These are phyloP conservation scores for Aquilaria yunnanensis DNA, from an alignment of 345 rosid genomes.

Conservation along the genomic window DNA sequence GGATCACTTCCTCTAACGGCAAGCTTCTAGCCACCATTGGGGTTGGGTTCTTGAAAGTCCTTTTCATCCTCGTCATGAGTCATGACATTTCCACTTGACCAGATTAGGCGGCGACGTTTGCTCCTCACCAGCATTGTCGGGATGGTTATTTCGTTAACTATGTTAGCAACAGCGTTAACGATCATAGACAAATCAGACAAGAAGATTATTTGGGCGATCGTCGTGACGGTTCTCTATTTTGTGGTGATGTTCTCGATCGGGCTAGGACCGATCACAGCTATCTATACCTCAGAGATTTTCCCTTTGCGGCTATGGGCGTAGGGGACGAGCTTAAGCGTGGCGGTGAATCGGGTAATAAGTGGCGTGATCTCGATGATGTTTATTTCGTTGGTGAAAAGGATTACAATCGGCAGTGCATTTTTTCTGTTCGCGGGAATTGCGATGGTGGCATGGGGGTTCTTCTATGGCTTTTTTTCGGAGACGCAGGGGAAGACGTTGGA, in stretches of 20 bases:
- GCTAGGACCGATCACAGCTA: slow-evolving; percentile 23
- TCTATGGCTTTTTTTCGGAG: slow-evolving; percentile 3
- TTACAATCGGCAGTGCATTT: slow-evolving; percentile 20
- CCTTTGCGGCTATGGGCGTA: slow-evolving; percentile 13
- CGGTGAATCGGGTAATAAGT: slow-evolving; percentile 14
- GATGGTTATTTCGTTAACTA: slow-evolving; percentile 3
- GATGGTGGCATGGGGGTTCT: slow-evolving; percentile 10
- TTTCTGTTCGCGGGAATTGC: slow-evolving; percentile 17
- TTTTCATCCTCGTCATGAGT: slow-evolving; percentile 8
- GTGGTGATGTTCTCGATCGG: slow-evolving; percentile 22
- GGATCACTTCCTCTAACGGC: slow-evolving; percentile 1
- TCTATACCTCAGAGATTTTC: slow-evolving; percentile 25
- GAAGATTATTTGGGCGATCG: slow-evolving; percentile 23
- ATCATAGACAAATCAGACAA: slow-evolving; percentile 7
- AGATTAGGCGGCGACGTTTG: slow-evolving; percentile 11
- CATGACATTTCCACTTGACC: slow-evolving; percentile 11
- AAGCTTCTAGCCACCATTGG: slow-evolving; percentile 9
- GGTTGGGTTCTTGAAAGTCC: slow-evolving; percentile 11
- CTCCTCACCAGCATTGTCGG: slow-evolving; percentile 14
- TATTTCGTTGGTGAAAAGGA: slow-evolving; percentile 15
- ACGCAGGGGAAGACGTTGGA: slow-evolving; percentile 4
- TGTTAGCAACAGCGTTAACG: slow-evolving; percentile 6
- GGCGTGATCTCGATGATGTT: slow-evolving; percentile 19
- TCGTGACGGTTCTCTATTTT: slow-evolving; percentile 6
- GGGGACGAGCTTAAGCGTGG: slow-evolving; percentile 16